phyloP scores from a whole-genome alignment of 176 grass and related monocot genomes.

The Hordeum vulgare region MorexV3_pseudomolecules_assembly NC_058520.1:398397814-398398313 shows the following conservation, averaged over 20 bases:
- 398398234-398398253: accelerated
- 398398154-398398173: neutral
- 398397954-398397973: neutral
- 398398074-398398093: neutral
- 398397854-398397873: neutral
- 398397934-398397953: neutral
- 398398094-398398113: conserved; percentile 14
- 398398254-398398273: neutral
- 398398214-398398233: too few species aligned
- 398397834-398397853: neutral
- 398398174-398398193: neutral
- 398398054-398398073: neutral
- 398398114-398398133: neutral
- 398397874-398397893: too few species aligned
- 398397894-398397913: neutral
- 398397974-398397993: neutral
- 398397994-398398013: neutral
- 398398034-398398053: too few species aligned
- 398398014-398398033: neutral
- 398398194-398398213: neutral
- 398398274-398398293: accelerated
- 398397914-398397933: neutral
- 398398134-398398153: conserved; percentile 28
- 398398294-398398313: neutral
- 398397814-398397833: neutral